Percentiles rank a stretch among this genome's conserved stretches.
These are phyloP conservation scores for Trichosporon faecale DNA, from an alignment of 1,284 basidiomycete species.

Conservation along the genomic window DNA sequence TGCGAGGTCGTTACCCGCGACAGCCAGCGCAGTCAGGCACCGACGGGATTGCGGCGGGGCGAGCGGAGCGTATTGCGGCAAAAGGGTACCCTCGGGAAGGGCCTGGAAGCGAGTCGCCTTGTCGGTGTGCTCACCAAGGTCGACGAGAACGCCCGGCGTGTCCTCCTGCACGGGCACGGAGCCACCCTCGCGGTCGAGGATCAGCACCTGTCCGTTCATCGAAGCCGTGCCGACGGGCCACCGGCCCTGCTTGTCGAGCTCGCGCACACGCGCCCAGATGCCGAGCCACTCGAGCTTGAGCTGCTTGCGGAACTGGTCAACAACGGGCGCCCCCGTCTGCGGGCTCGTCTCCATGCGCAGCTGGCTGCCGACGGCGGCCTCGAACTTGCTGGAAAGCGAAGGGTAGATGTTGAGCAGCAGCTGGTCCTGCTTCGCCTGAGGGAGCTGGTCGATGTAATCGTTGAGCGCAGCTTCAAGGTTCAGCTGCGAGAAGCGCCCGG, in stretches of 20 bases:
- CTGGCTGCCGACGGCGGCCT: slow-evolving; percentile 79
- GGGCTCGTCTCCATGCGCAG: slow-evolving; percentile 69
- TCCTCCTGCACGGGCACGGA: slow-evolving; percentile 65
- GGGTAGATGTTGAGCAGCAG: slow-evolving; percentile 54
- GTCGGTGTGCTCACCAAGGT: slow-evolving; percentile 26
- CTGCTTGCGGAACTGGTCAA: slow-evolving; percentile 74
- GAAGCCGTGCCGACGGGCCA: slow-evolving; percentile 62
- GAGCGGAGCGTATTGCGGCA: slow-evolving; percentile 31
- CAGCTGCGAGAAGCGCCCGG: slow-evolving; percentile 77
- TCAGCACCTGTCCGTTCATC: slow-evolving; percentile 53
- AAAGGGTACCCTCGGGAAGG: slow-evolving; percentile 32
- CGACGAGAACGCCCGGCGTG: slow-evolving; percentile 59
- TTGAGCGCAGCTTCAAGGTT: slow-evolving; percentile 75
- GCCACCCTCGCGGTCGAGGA: slow-evolving; percentile 74
- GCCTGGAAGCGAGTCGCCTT: slow-evolving; percentile 28
- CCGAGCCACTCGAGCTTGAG: slow-evolving; percentile 90
- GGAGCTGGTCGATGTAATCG: slow-evolving; percentile 69
- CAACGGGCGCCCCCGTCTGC: slow-evolving; percentile 71
- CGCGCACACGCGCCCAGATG: slow-evolving; percentile 79
- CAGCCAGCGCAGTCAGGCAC: slow-evolving; percentile 32
- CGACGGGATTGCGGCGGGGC: slow-evolving; percentile 31
- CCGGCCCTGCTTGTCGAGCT: slow-evolving; percentile 76
- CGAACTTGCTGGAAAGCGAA: slow-evolving; percentile 70
- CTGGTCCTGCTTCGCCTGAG: slow-evolving; percentile 19
- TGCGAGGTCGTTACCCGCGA: slow-evolving; percentile 30